phyloP scores from a whole-genome alignment of 2,329 filamentous ascomycete genomes.

The Alternaria conjuncta region DNA sequence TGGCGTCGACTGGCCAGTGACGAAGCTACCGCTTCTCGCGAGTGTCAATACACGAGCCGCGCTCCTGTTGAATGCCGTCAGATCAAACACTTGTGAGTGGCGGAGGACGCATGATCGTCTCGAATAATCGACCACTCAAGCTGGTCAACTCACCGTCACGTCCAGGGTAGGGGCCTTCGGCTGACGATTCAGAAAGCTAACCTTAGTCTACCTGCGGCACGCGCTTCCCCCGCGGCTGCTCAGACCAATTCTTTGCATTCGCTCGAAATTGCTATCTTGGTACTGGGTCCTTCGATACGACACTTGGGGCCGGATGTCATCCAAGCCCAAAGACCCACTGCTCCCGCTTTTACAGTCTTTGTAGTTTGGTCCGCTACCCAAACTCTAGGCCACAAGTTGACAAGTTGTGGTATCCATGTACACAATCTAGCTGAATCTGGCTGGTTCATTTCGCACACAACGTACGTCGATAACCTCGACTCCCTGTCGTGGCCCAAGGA shows the following conservation, averaged over 20 bases:
- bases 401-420: background rate
- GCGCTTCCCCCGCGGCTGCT: background rate
- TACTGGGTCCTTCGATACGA: background rate
- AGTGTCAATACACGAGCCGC: background rate
- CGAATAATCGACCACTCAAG: conserved; percentile 3
- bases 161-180: background rate
- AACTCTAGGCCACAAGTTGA: background rate
- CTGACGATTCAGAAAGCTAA: background rate
- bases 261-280: background rate
- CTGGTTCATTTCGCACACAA: background rate
- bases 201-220: background rate
- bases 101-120: background rate
- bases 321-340: background rate
- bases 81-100: background rate
- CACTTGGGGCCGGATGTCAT: background rate
- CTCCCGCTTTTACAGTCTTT: background rate
- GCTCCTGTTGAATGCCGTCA: background rate
- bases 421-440: background rate
- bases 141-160: background rate
- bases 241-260: background rate
- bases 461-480: background rate
- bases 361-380: background rate
- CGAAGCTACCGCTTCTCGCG: background rate
- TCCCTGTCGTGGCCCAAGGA: background rate
- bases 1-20: background rate